phyloP scores from a whole-genome alignment of 108 stramenopile species.

The Skeletonema tropicum region DNA sequence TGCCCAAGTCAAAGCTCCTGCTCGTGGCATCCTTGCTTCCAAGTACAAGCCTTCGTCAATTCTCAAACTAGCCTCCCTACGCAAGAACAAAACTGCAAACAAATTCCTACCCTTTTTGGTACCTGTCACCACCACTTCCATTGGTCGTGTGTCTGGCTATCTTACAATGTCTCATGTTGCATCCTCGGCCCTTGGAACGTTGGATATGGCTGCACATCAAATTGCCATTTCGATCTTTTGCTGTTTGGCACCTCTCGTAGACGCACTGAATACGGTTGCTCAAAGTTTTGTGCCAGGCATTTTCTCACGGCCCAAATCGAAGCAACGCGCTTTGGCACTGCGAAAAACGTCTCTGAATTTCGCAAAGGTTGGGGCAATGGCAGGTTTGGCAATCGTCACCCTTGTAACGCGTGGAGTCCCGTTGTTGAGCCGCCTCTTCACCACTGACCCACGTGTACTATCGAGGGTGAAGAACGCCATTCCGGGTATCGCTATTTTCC shows the following conservation, averaged over 20 bases:
- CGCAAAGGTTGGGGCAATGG: slow-evolving; percentile 66
- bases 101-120: slow-evolving; percentile 66
- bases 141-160: slow-evolving; percentile 72
- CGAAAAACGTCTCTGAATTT: slow-evolving; percentile 63
- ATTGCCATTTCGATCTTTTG: slow-evolving; percentile 70
- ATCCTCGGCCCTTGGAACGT: slow-evolving; percentile 58
- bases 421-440: slow-evolving; percentile 65
- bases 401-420: slow-evolving; percentile 65
- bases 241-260: slow-evolving; percentile 70
- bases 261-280: slow-evolving; percentile 70
- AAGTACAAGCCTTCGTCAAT: slow-evolving; percentile 4
- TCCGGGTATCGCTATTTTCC: slow-evolving; percentile 66
- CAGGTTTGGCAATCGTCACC: slow-evolving; percentile 64
- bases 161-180: slow-evolving; percentile 82
- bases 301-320: slow-evolving; percentile 42
- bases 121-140: slow-evolving; percentile 71
- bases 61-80: not conserved
- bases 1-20: not conserved
- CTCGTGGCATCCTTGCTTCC: slow-evolving; percentile 10
- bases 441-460: slow-evolving; percentile 70
- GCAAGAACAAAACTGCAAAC: not conserved
- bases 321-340: slow-evolving; percentile 61
- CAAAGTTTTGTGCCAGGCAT: slow-evolving; percentile 75
- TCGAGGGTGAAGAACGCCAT: slow-evolving; percentile 63
- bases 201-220: slow-evolving; percentile 76